Percentiles rank a stretch among this genome's conserved stretches.
These are phyloP conservation scores for Tylopilus sp. DNA, from an alignment of 768 basidiomycete species.

Conservation along the genomic window DNA sequence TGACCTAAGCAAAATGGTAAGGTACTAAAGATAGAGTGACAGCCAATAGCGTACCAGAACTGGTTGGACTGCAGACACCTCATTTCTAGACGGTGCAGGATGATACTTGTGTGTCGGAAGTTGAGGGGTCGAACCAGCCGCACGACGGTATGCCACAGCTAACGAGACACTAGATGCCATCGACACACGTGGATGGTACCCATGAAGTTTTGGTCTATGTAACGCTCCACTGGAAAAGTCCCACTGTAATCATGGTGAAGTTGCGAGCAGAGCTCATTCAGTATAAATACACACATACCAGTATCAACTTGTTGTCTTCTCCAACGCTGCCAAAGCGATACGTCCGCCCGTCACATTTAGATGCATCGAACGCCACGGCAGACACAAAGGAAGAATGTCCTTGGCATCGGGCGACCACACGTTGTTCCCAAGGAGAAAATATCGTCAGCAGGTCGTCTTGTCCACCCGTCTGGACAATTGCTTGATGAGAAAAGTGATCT, in stretches of 20 bases:
- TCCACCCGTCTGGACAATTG: conserved; percentile 70
- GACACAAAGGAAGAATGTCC: conserved; percentile 96
- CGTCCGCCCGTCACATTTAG: conserved; percentile 81
- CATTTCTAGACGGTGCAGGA: conserved; percentile 85
- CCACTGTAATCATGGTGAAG: conserved; percentile 58
- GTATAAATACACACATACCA: conserved; percentile 47
- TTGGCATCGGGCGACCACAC: conserved; percentile 93
- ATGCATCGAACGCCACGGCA: conserved; percentile 84
- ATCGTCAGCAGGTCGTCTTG: conserved; percentile 96
- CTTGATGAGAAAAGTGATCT: neutral
- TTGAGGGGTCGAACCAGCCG: conserved; percentile 51
- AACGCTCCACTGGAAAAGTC: conserved; percentile 89
- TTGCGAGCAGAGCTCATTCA: neutral
- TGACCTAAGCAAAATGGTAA: conserved; percentile 47
- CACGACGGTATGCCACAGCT: conserved; percentile 59
- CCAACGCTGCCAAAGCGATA: conserved; percentile 96
- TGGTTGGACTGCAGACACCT: conserved; percentile 87
- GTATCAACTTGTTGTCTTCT: conserved; percentile 91
- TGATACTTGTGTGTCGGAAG: conserved; percentile 66
- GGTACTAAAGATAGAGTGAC: neutral
- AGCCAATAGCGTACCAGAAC: conserved; percentile 59
- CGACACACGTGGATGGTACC: conserved; percentile 71
- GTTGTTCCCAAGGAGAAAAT: conserved; percentile 91
- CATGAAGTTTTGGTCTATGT: conserved; percentile 80
- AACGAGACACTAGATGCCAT: conserved; percentile 79